Evolutionary conservation across 495 filamentous ascomycete species (phyloP), one percentile per base, ranked within the genome.

Genomic region (Daldinia bambusicola): DNA sequence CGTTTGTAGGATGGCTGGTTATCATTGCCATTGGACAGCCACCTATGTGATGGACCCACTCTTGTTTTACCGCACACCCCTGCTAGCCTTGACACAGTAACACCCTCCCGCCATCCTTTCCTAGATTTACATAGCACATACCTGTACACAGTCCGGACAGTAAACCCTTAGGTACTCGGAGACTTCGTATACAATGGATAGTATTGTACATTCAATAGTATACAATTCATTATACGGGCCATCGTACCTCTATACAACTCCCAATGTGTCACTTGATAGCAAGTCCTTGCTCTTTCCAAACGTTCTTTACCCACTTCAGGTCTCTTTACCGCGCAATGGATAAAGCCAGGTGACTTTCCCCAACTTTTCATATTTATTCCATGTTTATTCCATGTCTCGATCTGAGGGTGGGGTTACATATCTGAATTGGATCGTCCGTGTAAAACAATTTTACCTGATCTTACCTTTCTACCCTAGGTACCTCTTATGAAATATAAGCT

Each of bases 1-100:
- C n/a, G 70, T 79, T 78, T 75, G 56, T 22, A 63, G 78, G 79
- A 81, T 82, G 82, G 82, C 80, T 84, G 82, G 80, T 78, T 73
- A 56, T 66, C 61, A 43, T 55, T 75, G 67, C 73, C 73, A 83
- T 84, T 84, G 82, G 82, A 56, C 72, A 71, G 71, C 57, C 59
- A n/a, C 65, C 66, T 51, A 65, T 74, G 74, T 74, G 68, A 71
- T 69, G 61, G 56, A 10, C 61, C 63, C 70, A 48, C 53, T 56
- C 57, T 69, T 73, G 61, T 66, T 73, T 69, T 69, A 66, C 66
- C 31, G 52, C 66, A 70, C 70, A 65, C 70, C 70, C 57, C 55
- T 66, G 67, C 48, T 37, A 64, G 55, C 61, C 61, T 51, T 36
- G 61, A 64, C 67, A 60, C 7, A 50, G 36, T 65, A 37, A 65